Conservation (phyloP, 441 rosid genomes). For the Manihot esculenta region DNA sequence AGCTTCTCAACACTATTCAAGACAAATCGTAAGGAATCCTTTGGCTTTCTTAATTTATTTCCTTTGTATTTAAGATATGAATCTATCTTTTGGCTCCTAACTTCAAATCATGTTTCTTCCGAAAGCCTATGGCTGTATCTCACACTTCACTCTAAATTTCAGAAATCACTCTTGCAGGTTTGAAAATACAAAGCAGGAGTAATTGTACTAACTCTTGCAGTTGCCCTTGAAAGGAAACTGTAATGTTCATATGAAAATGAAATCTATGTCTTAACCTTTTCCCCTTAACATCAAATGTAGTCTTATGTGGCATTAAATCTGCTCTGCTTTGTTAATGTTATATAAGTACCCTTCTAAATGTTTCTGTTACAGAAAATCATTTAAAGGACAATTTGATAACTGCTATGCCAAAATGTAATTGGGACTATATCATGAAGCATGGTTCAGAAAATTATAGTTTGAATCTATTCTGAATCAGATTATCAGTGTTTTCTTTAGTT, state of each 20-base stretch:
- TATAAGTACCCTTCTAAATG: not conserved
- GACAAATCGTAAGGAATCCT: conserved; percentile 60
- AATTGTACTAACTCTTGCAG: not conserved
- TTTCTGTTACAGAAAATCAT: not conserved
- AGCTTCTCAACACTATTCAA: conserved; percentile 82
- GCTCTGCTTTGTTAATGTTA: not conserved
- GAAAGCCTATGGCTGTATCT: not conserved
- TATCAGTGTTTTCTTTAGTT: not conserved
- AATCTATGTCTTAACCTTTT: not conserved
- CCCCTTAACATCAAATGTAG: not conserved
- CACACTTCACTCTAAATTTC: not conserved
- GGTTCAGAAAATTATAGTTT: conserved; percentile 1
- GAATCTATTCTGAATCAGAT: not conserved
- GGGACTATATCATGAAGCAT: not conserved
- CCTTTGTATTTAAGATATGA: not conserved
- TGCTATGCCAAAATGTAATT: not conserved
- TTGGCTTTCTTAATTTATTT: not conserved
- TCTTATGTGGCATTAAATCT: not conserved
- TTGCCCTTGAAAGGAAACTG: not conserved
- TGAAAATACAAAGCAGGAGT: too few relatives aligned
- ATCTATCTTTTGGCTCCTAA: not conserved
- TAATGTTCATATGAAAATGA: not conserved
- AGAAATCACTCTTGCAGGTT: not conserved
- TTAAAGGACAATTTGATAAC: not conserved
- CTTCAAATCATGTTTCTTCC: not conserved